Evolutionary conservation across 805 yeast genomes (phyloP), one percentile per base, ranked within the genome.

Genomic region (Metschnikowia similis): DNA sequence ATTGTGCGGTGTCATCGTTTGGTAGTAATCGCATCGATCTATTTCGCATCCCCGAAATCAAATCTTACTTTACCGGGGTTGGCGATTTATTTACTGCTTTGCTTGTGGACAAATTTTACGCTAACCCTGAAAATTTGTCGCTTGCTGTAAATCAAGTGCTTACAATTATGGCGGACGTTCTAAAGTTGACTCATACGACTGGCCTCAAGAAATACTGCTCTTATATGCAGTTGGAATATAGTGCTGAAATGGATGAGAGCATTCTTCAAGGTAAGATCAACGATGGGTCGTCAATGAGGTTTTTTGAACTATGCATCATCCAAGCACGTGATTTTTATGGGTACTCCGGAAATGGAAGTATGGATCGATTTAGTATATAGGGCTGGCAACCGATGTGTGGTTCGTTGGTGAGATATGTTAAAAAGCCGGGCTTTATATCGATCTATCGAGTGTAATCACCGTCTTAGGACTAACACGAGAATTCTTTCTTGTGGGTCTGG

Each of bases 21-120:
- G 45, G 29, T 4, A 9, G n/a, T 17, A 29, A 30, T n/a, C 34
- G 6, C 10, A 21, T 48, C 21, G 48, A 48, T 8, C 44, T 48
- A 27, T 82, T 79, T 58, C 74, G 75, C 55, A 75, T 86, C 11
- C 85, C 87, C 2, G 71, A 75, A 34, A 79, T 89, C 38, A 81
- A 84, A 48, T 84, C 92, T 5, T 89, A 92, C 64, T 92, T 91
- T 68, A 89, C 97, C 0, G 98, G 98, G 1, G 96, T 94, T 0
- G 98, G 98, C 6, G 98, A 91, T 61, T 67, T 91, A 38, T 91
- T 92, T 59, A 84, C 96, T 0, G 92, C 96, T 0, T 65, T 91
- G 36, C 65, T 90, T 31, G 58, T 88, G 6, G 95, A 86, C 64
- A 77, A 87, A 56, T 69, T 84, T 29, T 71, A 66, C 56, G 64